phyloP scores from a whole-genome alignment of 805 yeast species.

The Yamadazyma insecticola region DNA sequence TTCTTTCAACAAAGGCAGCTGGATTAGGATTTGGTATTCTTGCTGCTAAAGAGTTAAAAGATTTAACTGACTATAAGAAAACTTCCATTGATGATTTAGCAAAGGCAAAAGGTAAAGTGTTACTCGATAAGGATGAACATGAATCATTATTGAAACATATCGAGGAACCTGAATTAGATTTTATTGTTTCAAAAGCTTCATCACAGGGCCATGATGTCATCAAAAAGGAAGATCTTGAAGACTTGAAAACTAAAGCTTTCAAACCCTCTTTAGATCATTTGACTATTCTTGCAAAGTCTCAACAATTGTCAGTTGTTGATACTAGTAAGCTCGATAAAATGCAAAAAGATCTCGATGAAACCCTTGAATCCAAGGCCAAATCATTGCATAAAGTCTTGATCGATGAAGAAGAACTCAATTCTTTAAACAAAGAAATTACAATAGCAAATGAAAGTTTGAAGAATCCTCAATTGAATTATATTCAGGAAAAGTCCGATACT shows the following conservation, averaged over 20 bases:
- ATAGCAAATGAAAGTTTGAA: background rate
- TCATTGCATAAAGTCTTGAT: no score
- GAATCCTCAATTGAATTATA: constrained; percentile 9
- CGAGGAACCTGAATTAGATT: constrained; percentile 15
- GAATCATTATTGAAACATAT: constrained; percentile 7
- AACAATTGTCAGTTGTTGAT: constrained; percentile 1
- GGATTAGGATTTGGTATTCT: constrained; percentile 9
- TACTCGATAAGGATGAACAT: constrained; percentile 14
- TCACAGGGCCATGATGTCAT: constrained; percentile 12
- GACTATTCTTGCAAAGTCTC: constrained; percentile 1
- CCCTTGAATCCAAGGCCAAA: constrained; percentile 7
- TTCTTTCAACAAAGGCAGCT: constrained; percentile 8
- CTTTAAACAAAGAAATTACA: background rate
- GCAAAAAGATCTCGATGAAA: constrained; percentile 1
- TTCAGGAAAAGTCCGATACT: constrained; percentile 7
- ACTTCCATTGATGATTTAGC: constrained; percentile 10
- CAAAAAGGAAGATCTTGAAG: background rate
- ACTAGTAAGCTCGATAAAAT: constrained; percentile 1
- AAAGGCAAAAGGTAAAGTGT: constrained; percentile 7
- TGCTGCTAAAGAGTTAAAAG: constrained; percentile 5
- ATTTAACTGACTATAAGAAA: constrained; percentile 5
- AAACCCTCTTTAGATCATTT: constrained; percentile 4
- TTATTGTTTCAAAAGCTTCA: constrained; percentile 13
- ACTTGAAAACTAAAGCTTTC: constrained; percentile 1
- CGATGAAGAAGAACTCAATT: background rate